Conservation (phyloP, 352 stramenopile species). For the Peronospora tabacina region DNA sequence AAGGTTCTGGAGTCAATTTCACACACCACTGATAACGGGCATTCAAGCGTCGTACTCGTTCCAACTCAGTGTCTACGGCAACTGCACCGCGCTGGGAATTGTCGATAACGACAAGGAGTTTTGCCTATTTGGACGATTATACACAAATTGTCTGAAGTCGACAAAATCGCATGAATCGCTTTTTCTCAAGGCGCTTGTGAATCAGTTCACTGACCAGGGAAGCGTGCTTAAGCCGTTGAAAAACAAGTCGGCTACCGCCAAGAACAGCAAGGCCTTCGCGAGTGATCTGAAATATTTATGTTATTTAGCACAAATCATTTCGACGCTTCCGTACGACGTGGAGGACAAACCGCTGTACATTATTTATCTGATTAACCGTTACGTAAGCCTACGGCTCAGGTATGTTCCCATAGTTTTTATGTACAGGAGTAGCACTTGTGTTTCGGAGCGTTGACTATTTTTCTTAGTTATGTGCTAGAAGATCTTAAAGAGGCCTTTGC, state of each 20-base stretch:
- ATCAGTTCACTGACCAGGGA: conserved; percentile 58
- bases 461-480: conserved; percentile 44
- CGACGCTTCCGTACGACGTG: conserved; percentile 65
- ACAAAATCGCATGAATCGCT: conserved; percentile 36
- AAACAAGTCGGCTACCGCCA: conserved; percentile 3
- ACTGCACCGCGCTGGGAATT: conserved; percentile 36
- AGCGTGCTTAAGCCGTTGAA: conserved; percentile 31
- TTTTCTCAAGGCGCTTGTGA: conserved; percentile 62
- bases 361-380: conserved; percentile 85
- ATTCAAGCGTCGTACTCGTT: conserved; percentile 62
- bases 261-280: conserved; percentile 12
- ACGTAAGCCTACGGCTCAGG: conserved; percentile 71
- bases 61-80: conserved; percentile 50
- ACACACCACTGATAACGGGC: conserved; percentile 48
- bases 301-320: conserved; percentile 64
- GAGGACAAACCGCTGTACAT: conserved; percentile 80
- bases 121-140: conserved; percentile 64
- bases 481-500: conserved; percentile 46
- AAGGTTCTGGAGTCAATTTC: conserved; percentile 48
- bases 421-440: conserved; percentile 1
- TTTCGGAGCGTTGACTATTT: conserved; percentile 5
- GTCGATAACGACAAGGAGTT: conserved; percentile 70
- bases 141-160: conserved; percentile 50
- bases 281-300: conserved; percentile 58
- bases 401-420: conserved; percentile 26